Evolutionary conservation across 1,139 yeast genomes (phyloP), one percentile per base, ranked within the genome.

Genomic region (Wickerhamiella pararugosa): DNA sequence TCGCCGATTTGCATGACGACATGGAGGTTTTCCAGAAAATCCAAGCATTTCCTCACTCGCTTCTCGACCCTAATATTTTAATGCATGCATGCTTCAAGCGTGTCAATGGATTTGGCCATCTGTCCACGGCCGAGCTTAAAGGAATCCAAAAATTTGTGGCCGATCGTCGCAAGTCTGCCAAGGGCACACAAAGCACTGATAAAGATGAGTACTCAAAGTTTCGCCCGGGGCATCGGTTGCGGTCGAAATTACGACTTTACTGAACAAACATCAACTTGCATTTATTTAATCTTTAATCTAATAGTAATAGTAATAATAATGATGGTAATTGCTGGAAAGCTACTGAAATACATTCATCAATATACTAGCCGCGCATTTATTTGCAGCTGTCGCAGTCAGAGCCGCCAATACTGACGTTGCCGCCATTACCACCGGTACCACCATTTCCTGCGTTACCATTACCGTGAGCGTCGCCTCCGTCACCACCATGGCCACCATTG

Each of bases 21-120:
- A 79, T 83, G 66, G 97, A 87, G 58, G 65, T 84, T 26, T 87
- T 87, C 55, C 96, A 87, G 61, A 67, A 76, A 39, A 73, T 90
- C 55, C 98, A 90, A 59, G 76, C 79, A 48, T 73, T 71, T 36
- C 98, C 98, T 5, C 81, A 79, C 51, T 63, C 70, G 29, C 57
- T 84, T 21, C 53, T 81, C 2, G 84, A 87, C 58, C 86, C 93
- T 1, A 74, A 78, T 48, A 59, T 62, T 5, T 64, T 90, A 40
- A 68, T 90, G 53, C 87, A 79, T 50, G 69, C 73, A 45, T 79
- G 94, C 51, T 83, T 79, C 60, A 78, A 78, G 51, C 75, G 79
- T 44, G 69, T 80, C 32, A 76, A 81, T 27, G 83, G 87, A 1
- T 76, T 76, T 56, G 86, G 83, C 9, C 76, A 77, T 43, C 62